Base-by-base conservation (phyloP, 2,329 filamentous ascomycete species). In the Aspergillus caelatus region DNA sequence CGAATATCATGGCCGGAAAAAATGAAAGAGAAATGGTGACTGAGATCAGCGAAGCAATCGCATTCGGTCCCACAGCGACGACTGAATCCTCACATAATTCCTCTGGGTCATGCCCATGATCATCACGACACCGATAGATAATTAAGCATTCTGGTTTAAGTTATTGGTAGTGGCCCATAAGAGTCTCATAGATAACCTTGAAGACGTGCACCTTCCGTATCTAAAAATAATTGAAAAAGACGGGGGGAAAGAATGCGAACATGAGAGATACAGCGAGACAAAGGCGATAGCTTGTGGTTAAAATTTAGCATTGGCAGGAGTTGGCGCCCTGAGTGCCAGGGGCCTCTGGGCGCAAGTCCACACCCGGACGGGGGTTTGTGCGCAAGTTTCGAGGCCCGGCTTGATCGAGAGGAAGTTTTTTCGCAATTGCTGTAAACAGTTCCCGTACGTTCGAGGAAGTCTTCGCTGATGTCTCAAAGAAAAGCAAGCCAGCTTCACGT, bases 381-480 rank as follows among this genome's bases (percentile, higher is more conserved):
- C 94, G 86, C 75, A 94, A 85, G 78, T 94, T 94, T 77, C 94
- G 88, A 67, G 94, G 93, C n/a, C 94, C 94, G 57, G 89, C 94
- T 81, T 98, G 95, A 76, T 99, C 95, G 71, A 98, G 89, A 36
- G 95, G 95, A 69, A 99, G 85, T 82, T 97, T 98, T 89, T 94
- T 97, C 66, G 95, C 95, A 77, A 99, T 98, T 63, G 93, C 93
- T 48, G 94, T 97, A 81, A 99, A 99, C 59, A 99, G 85, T 72
- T 98, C 95, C 74, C 89, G 88, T 61, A 99, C 95, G 73, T 99
- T 99, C 81, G 96, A 93, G 62, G 93, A 91, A 43, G 94, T 97
- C 86, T 99, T 99, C 69, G 95, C 95, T 12, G 94, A 97, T 4
- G 95, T 99, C 81, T 99, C 95, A 79, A 99, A 99, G 85, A 99